A percentile compares a stretch with the other conserved stretches of the same genome.
phyloP scores from a whole-genome alignment of 441 rosid species.

The Populus tomentosa region DNA sequence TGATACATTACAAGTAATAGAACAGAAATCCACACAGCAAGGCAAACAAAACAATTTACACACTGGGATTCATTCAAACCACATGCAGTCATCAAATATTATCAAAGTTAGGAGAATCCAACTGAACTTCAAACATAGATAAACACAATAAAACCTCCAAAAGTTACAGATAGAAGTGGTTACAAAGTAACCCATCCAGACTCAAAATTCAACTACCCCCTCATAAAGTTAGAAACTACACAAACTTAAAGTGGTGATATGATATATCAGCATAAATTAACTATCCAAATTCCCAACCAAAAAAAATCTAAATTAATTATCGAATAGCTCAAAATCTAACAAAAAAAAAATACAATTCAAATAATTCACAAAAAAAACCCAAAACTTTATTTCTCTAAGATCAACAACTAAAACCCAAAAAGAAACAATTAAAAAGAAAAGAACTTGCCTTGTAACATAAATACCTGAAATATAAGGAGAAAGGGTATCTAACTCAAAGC shows the following conservation, averaged over 20 bases:
- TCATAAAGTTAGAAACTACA: background rate
- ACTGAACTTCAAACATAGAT: background rate
- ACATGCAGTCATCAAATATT: background rate
- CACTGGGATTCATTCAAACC: background rate
- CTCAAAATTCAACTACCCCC: background rate
- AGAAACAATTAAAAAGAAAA: too few relatives aligned
- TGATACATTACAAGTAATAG: background rate
- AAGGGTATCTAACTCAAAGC: background rate
- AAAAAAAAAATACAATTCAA: background rate
- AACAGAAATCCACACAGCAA: background rate
- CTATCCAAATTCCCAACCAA: background rate
- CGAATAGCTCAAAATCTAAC: background rate
- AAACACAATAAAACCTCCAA: background rate
- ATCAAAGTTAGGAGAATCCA: background rate
- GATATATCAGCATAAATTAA: background rate
- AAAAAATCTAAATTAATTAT: background rate
- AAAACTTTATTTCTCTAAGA: background rate
- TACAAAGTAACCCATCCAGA: background rate
- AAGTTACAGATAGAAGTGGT: background rate
- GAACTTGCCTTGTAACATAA: background rate
- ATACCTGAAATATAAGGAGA: conserved; percentile 12
- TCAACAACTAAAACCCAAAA: too few relatives aligned
- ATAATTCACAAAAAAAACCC: background rate
- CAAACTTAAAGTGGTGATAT: background rate
- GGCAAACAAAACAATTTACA: background rate